Evolutionary conservation across 768 basidiomycete genomes (phyloP).

Genomic region (Leccinum obscurum): DNA sequence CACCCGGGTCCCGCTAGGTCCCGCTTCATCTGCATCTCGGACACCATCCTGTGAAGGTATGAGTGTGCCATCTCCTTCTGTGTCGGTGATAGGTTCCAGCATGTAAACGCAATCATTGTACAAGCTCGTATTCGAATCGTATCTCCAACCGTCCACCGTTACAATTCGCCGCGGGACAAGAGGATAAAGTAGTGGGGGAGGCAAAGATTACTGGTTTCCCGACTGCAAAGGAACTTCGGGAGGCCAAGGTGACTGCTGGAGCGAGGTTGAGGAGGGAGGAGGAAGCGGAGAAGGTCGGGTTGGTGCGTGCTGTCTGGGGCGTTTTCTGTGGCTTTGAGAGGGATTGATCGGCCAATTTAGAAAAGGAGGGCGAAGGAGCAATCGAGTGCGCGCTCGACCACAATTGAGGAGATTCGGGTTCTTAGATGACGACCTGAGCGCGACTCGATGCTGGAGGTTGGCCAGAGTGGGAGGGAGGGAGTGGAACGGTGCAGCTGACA

Average conservation of each 20-base stretch:
- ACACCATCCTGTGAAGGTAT: too few relatives aligned
- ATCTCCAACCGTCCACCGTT: slow-evolving; percentile 52
- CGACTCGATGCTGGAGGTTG: too few relatives aligned
- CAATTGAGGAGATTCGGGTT: too few relatives aligned
- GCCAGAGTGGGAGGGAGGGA: too few relatives aligned
- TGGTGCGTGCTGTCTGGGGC: slow-evolving; percentile 48
- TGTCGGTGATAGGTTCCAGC: not conserved
- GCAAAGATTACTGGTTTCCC: slow-evolving; percentile 73
- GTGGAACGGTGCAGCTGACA: too few relatives aligned
- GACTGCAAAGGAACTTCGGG: slow-evolving; percentile 73
- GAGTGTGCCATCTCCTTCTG: too few relatives aligned
- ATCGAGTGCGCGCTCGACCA: slow-evolving; percentile 45
- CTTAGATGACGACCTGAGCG: too few relatives aligned
- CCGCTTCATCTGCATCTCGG: too few relatives aligned
- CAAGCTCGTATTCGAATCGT: slow-evolving; percentile 71
- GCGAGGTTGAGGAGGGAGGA: slow-evolving; percentile 65
- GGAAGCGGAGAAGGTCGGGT: slow-evolving; percentile 64
- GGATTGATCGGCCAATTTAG: slow-evolving; percentile 40
- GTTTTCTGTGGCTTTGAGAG: not conserved
- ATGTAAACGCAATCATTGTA: slow-evolving; percentile 62
- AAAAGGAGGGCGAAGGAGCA: slow-evolving; percentile 60
- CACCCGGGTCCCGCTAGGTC: too few relatives aligned
- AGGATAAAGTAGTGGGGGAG: slow-evolving; percentile 72
- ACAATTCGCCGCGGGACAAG: slow-evolving; percentile 78
- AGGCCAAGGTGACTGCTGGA: slow-evolving; percentile 66